phyloP scores from a whole-genome alignment of 352 stramenopile species.

The Aphanomyces invadans region DNA sequence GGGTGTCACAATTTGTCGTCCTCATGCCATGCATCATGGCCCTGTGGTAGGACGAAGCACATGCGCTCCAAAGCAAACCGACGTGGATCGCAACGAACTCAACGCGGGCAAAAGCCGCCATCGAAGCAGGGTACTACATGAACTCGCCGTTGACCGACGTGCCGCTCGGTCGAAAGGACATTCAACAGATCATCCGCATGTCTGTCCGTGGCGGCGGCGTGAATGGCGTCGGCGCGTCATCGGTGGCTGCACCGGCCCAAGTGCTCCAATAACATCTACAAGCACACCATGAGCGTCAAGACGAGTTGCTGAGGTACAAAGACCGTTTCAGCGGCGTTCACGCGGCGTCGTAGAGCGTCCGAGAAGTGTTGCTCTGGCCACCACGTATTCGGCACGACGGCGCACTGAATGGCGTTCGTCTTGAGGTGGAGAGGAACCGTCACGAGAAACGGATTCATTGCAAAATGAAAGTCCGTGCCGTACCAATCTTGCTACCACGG shows the following conservation, averaged over 20 bases:
- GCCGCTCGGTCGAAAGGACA: not conserved
- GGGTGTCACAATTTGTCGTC: too few species aligned
- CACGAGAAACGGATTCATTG: constrained; percentile 8
- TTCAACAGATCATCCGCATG: constrained; percentile 1
- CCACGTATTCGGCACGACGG: not conserved
- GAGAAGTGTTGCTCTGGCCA: not conserved
- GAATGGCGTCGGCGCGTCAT: not conserved
- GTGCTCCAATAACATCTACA: constrained; percentile 11
- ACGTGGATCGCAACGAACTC: not conserved
- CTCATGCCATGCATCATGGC: too few species aligned
- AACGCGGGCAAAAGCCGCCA: not conserved
- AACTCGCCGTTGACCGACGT: not conserved
- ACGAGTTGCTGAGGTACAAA: too few species aligned
- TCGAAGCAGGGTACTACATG: constrained; percentile 5
- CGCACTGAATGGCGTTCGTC: not conserved
- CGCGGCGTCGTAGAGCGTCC: not conserved
- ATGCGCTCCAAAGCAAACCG: not conserved
- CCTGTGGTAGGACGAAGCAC: not conserved
- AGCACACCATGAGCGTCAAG: not conserved
- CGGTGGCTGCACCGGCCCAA: not conserved
- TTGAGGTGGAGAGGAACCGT: not conserved
- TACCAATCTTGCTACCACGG: constrained; percentile 16
- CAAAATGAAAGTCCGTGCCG: constrained; percentile 13
- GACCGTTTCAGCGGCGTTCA: not conserved
- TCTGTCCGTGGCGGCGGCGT: not conserved